Percentiles rank a stretch among this genome's conserved stretches.
These are phyloP conservation scores for Trichoderma pleuroti DNA, from an alignment of 2,329 filamentous ascomycete genomes.

Conservation along the genomic window DNA sequence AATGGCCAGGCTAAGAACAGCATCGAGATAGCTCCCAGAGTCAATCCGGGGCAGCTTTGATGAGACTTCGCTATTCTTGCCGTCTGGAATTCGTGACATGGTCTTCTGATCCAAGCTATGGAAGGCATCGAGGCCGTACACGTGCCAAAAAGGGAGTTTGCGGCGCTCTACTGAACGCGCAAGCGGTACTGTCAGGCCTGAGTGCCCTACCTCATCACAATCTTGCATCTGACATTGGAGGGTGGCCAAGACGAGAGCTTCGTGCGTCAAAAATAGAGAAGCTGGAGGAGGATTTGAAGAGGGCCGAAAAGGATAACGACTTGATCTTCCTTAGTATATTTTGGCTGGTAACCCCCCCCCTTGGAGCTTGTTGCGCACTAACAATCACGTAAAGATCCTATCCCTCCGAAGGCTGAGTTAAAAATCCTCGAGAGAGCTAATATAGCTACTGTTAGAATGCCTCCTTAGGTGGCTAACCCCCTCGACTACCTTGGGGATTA, in stretches of 20 bases:
- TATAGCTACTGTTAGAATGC: no score
- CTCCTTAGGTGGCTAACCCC: no score
- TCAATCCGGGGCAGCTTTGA: neutral
- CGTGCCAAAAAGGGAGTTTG: neutral
- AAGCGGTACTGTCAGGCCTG: neutral
- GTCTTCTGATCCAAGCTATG: neutral
- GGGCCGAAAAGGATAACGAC: no score
- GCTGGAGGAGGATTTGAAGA: no score
- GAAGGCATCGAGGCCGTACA: constrained; percentile 8
- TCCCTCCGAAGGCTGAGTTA: no score
- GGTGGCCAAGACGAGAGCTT: neutral
- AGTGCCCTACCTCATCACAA: neutral
- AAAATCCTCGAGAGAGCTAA: no score
- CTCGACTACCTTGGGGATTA: no score
- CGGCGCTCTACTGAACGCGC: neutral
- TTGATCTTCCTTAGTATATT: no score
- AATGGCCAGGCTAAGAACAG: neutral
- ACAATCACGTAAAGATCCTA: no score
- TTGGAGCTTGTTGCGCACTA: no score
- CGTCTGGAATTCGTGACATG: neutral
- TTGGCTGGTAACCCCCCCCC: no score
- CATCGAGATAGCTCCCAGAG: constrained; percentile 4
- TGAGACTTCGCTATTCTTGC: neutral
- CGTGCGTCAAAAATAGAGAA: constrained; percentile 3
- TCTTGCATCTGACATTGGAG: neutral